These are phyloP conservation scores for Phytophthora tubulina DNA, from an alignment of 352 stramenopile species.

Conservation along the genomic window DNA sequence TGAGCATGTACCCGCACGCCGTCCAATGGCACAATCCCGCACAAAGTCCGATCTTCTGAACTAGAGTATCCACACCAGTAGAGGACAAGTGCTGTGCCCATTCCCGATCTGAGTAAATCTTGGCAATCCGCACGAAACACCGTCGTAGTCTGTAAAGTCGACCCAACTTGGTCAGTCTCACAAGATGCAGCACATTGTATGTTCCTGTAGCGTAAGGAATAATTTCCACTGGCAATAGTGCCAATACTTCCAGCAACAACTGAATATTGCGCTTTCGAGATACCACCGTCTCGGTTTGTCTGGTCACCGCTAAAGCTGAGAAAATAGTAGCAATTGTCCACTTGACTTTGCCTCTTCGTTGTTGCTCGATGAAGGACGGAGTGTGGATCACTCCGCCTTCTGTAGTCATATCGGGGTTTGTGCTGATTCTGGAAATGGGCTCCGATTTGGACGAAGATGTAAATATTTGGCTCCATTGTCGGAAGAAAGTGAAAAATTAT, in stretches of 20 bases:
- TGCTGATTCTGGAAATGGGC: too few relatives aligned
- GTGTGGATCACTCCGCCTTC: too few relatives aligned
- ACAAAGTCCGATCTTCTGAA: constrained; percentile 47
- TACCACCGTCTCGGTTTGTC: background rate
- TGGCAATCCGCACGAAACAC: constrained; percentile 49
- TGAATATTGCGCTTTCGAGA: constrained; percentile 19
- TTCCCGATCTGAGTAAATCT: constrained; percentile 53
- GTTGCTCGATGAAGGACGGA: background rate
- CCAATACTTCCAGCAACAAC: constrained; percentile 61
- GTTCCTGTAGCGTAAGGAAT: constrained; percentile 38
- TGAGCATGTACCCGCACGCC: constrained; percentile 77
- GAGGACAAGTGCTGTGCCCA: constrained; percentile 62
- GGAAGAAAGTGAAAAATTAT: too few relatives aligned
- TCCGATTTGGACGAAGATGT: too few relatives aligned
- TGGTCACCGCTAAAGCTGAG: constrained; percentile 13
- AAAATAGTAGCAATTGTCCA: constrained; percentile 65
- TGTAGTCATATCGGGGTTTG: too few relatives aligned
- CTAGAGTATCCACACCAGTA: constrained; percentile 62
- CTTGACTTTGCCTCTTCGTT: constrained; percentile 29
- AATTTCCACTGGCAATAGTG: constrained; percentile 62
- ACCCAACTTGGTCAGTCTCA: constrained; percentile 69
- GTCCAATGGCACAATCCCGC: constrained; percentile 60
- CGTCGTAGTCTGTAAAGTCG: constrained; percentile 55
- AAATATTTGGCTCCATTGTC: too few relatives aligned
- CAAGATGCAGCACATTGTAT: constrained; percentile 68